Conservation (phyloP, 2,329 filamentous ascomycete genomes). For the Dothideomycetes sp. region DNA sequence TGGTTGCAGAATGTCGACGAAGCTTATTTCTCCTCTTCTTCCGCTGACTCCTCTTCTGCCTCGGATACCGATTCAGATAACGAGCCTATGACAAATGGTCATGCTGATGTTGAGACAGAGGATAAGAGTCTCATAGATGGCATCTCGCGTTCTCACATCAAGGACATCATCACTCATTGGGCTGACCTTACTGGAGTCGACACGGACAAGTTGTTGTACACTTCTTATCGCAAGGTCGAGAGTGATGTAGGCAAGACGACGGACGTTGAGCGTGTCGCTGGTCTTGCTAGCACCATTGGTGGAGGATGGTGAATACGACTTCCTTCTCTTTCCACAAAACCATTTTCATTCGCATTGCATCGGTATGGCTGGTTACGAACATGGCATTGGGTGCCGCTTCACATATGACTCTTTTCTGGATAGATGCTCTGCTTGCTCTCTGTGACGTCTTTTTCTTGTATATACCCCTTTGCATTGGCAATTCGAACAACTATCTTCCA, state of each 20-base stretch:
- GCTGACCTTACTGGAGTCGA: slow-evolving; percentile 59
- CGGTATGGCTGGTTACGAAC: no score
- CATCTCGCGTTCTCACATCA: slow-evolving; percentile 57
- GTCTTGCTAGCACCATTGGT: slow-evolving; percentile 81
- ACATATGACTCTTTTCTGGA: no score
- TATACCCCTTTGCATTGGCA: no score
- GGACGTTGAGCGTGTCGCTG: slow-evolving; percentile 74
- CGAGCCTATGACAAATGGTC: not conserved
- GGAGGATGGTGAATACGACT: slow-evolving; percentile 67
- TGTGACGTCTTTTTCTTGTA: no score
- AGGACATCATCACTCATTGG: slow-evolving; percentile 68
- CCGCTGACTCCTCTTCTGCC: slow-evolving; percentile 22
- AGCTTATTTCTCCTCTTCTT: slow-evolving; percentile 23
- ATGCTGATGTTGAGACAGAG: slow-evolving; percentile 10
- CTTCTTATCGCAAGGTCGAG: slow-evolving; percentile 83
- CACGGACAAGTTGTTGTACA: slow-evolving; percentile 65
- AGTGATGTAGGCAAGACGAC: slow-evolving; percentile 84
- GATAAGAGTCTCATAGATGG: slow-evolving; percentile 27
- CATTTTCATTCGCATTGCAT: no score
- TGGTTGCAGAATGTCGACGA: slow-evolving; percentile 65
- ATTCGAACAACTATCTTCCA: no score
- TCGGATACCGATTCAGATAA: slow-evolving; percentile 20
- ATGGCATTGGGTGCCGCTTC: no score
- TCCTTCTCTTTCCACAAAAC: not conserved
- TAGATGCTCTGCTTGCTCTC: no score